phyloP scores from a whole-genome alignment of 2,329 filamentous ascomycete species.

The Fusarium sp. region DNA sequence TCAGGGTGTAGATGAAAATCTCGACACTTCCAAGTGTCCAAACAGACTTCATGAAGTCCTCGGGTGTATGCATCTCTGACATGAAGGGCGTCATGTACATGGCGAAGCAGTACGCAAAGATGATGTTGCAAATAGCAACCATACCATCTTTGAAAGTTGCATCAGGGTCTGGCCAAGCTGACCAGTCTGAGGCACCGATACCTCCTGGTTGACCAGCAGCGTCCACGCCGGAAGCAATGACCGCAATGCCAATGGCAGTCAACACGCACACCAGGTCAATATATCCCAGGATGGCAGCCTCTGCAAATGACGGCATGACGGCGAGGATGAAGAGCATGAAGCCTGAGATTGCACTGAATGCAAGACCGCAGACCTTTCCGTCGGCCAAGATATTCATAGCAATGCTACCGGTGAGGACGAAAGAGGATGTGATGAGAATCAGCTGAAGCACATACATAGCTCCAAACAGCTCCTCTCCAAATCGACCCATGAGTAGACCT shows the following conservation, averaged over 20 bases:
- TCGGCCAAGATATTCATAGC: constrained; percentile 72
- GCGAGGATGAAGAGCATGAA: constrained; percentile 57
- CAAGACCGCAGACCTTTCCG: constrained; percentile 58
- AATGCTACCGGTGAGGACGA: constrained; percentile 74
- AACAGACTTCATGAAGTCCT: constrained; percentile 63
- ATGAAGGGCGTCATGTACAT: constrained; percentile 61
- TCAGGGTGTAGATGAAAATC: constrained; percentile 71
- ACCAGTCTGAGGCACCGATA: constrained; percentile 49
- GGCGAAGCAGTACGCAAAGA: constrained; percentile 72
- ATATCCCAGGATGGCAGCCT: constrained; percentile 44
- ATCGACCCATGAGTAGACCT: constrained; percentile 67
- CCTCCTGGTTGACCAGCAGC: constrained; percentile 15
- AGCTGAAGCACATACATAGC: constrained; percentile 70
- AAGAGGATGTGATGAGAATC: constrained; percentile 74
- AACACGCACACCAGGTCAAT: constrained; percentile 52
- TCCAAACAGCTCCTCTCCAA: constrained; percentile 70
- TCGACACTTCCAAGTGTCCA: constrained; percentile 70
- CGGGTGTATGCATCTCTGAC: constrained; percentile 60
- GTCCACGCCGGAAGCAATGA: constrained; percentile 69
- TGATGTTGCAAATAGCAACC: constrained; percentile 71
- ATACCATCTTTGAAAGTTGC: constrained; percentile 65
- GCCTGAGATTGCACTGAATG: constrained; percentile 56
- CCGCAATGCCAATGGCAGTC: constrained; percentile 70
- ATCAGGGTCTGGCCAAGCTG: constrained; percentile 55
- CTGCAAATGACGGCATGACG: constrained; percentile 58